Evolutionary conservation across 805 yeast genomes (phyloP).

Genomic region (Maudiozyma turicensis): DNA sequence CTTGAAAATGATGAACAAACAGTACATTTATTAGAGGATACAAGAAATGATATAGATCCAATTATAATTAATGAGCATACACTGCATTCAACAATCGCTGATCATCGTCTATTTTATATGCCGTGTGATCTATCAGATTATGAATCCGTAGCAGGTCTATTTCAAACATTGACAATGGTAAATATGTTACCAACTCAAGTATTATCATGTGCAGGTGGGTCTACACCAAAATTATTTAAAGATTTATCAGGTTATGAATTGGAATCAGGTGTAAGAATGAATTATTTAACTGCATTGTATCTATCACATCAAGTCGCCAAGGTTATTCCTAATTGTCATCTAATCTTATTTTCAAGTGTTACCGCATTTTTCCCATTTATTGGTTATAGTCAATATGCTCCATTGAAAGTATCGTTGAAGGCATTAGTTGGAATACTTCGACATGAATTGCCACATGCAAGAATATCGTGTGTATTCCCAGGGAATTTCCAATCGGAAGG

Average conservation of each 20-base stretch:
- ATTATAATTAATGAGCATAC: background rate
- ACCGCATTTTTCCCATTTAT: slow-evolving; percentile 79
- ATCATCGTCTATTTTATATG: slow-evolving; percentile 34
- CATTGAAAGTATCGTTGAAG: slow-evolving; percentile 74
- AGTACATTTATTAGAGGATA: background rate
- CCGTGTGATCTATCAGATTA: slow-evolving; percentile 61
- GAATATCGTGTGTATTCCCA: slow-evolving; percentile 70
- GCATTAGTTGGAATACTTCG: slow-evolving; percentile 67
- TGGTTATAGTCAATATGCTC: slow-evolving; percentile 88
- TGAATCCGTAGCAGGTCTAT: slow-evolving; percentile 33
- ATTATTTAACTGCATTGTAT: slow-evolving; percentile 65
- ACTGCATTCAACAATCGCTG: background rate
- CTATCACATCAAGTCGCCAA: slow-evolving; percentile 55
- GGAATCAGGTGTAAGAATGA: slow-evolving; percentile 50
- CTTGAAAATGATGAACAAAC: slow-evolving; percentile 8
- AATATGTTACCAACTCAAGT: slow-evolving; percentile 54
- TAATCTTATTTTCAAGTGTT: slow-evolving; percentile 63
- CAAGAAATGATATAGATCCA: background rate
- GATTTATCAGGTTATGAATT: slow-evolving; percentile 56
- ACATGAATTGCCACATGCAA: slow-evolving; percentile 70
- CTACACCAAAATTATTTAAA: slow-evolving; percentile 66
- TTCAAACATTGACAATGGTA: slow-evolving; percentile 19
- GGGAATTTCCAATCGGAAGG: slow-evolving; percentile 93
- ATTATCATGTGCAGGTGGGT: slow-evolving; percentile 81
- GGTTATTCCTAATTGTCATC: slow-evolving; percentile 36